Evolutionary conservation across 768 basidiomycete genomes (phyloP).

Genomic region (Leucocoprinus sp.): DNA sequence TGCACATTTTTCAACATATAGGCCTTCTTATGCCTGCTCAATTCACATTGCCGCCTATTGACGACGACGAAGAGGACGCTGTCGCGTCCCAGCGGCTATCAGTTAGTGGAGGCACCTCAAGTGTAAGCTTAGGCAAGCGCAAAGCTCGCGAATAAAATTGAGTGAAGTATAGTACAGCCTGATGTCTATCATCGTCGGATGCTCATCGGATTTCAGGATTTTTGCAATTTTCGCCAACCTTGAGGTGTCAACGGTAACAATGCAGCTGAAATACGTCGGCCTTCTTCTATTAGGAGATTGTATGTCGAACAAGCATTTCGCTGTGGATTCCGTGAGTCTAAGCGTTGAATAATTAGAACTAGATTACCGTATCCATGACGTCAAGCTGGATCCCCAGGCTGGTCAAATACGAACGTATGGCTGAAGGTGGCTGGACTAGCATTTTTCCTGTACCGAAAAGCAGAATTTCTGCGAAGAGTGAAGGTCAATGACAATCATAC

Average conservation of each 20-base stretch:
- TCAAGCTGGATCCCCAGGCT: slow-evolving; percentile 81
- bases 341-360: not conserved
- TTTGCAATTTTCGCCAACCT: slow-evolving; percentile 38
- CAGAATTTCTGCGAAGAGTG: slow-evolving; percentile 75
- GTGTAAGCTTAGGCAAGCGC: slow-evolving; percentile 18
- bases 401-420: slow-evolving; percentile 58
- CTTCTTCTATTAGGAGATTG: slow-evolving; percentile 90
- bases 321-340: slow-evolving; percentile 28
- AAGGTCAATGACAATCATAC: not conserved
- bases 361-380: slow-evolving; percentile 75
- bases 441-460: slow-evolving; percentile 80
- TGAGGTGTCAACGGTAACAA: slow-evolving; percentile 59
- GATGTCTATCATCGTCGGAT: slow-evolving; percentile 3
- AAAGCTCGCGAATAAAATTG: slow-evolving; percentile 28
- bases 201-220: slow-evolving; percentile 5
- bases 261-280: slow-evolving; percentile 85
- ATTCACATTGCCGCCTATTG: slow-evolving; percentile 46
- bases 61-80: slow-evolving; percentile 53
- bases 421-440: slow-evolving; percentile 60
- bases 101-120: slow-evolving; percentile 19
- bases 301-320: slow-evolving; percentile 94
- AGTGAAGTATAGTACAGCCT: not conserved
- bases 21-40: slow-evolving; percentile 54
- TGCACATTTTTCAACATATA: slow-evolving; percentile 21
- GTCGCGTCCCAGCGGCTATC: slow-evolving; percentile 18